Conservation (phyloP, 1,284 basidiomycete species). For the Phellopilus nigrolimitatus region DNA sequence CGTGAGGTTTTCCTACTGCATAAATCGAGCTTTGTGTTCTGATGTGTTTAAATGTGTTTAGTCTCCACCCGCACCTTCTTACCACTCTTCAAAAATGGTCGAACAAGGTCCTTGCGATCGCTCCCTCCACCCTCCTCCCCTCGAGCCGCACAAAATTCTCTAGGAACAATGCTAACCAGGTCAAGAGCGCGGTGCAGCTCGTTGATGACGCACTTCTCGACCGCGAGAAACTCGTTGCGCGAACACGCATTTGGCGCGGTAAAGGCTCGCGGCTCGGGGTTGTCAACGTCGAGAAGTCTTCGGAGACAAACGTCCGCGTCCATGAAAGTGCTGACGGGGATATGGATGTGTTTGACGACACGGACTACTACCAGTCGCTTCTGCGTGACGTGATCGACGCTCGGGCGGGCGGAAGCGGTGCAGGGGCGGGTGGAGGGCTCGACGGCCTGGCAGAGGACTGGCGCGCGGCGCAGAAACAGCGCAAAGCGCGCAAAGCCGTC, state of each 20-base stretch:
- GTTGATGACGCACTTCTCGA: constrained; percentile 67
- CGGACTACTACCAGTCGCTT: constrained; percentile 87
- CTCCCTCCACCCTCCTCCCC: constrained; percentile 68
- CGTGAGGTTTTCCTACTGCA: constrained; percentile 37
- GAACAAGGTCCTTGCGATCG: constrained; percentile 86
- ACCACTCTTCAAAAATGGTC: constrained; percentile 89
- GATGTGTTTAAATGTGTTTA: constrained; percentile 25
- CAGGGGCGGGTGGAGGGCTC: constrained; percentile 2
- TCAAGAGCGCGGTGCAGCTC: constrained; percentile 43
- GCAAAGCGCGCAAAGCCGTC: constrained; percentile 64
- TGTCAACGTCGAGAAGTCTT: constrained; percentile 27
- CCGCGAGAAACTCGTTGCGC: constrained; percentile 47
- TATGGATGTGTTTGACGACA: constrained; percentile 75
- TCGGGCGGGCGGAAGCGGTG: constrained; percentile 36
- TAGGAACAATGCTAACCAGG: constrained; percentile 40
- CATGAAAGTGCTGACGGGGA: constrained; percentile 33
- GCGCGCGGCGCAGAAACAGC: constrained; percentile 61
- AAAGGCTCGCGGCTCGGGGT: constrained; percentile 41
- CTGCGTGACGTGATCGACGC: constrained; percentile 84
- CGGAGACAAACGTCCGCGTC: constrained; percentile 27
- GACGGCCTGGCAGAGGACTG: constrained; percentile 49
- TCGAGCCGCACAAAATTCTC: constrained; percentile 64
- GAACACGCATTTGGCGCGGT: constrained; percentile 51
- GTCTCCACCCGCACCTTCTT: constrained; percentile 65
- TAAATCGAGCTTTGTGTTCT: neutral